These are phyloP conservation scores for Neurospora tetrasperma DNA, from an alignment of 495 filamentous ascomycete species.

Conservation along the genomic window DNA sequence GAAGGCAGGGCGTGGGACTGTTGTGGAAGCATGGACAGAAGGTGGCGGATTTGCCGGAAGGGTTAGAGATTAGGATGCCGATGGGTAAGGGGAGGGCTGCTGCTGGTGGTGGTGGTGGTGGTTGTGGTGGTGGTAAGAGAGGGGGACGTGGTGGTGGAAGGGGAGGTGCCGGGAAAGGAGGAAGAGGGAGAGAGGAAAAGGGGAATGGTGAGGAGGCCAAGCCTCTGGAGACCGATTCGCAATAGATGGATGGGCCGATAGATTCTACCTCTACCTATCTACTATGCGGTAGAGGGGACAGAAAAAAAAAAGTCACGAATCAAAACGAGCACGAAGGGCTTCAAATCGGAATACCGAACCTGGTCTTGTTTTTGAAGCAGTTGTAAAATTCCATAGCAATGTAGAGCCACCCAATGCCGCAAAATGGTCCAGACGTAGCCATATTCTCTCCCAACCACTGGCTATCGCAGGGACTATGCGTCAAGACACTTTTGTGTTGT, in stretches of 20 bases:
- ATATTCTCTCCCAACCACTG: background rate
- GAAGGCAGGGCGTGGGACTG: conserved; percentile 47
- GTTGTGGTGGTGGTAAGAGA: conserved; percentile 13
- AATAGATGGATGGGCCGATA: background rate
- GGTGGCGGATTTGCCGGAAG: conserved; percentile 45
- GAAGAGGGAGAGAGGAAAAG: conserved; percentile 2
- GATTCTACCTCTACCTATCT: background rate
- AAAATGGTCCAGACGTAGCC: background rate
- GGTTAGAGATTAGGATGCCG: conserved; percentile 32
- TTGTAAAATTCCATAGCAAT: background rate
- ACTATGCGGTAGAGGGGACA: background rate
- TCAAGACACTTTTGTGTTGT: background rate
- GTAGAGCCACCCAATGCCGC: background rate
- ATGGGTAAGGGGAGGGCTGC: conserved; percentile 32
- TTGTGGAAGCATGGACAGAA: conserved; percentile 55
- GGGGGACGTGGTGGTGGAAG: conserved; percentile 2
- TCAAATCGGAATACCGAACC: background rate
- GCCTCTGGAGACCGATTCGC: background rate
- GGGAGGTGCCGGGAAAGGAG: background rate
- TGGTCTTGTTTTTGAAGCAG: background rate
- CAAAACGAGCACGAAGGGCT: background rate
- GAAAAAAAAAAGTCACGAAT: background rate
- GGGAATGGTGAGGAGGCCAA: background rate
- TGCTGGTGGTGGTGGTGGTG: background rate
- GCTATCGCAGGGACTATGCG: background rate